A percentile compares a stretch with the other conserved stretches of the same genome.
These are phyloP conservation scores for Gracilariopsis chorda DNA, from an alignment of 23 red algal species.

Conservation along the genomic window DNA sequence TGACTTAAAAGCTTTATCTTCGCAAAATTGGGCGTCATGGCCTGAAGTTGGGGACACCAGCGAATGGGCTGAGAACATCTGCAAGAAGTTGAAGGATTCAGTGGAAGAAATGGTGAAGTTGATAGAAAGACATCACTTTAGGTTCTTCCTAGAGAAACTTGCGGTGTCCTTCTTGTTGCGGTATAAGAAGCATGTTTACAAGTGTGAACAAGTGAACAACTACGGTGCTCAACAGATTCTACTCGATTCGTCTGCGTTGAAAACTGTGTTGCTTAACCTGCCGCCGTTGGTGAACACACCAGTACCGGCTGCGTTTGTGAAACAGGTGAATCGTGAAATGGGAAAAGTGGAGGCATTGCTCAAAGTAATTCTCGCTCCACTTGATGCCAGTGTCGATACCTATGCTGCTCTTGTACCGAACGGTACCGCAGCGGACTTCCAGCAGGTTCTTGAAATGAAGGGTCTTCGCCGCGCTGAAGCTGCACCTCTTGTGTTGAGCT, in stretches of 20 bases:
- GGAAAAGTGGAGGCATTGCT: constrained; percentile 83
- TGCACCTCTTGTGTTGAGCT: constrained; percentile 64
- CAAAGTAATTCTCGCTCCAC: constrained; percentile 84
- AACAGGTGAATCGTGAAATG: constrained; percentile 80
- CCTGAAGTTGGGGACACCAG: constrained; percentile 87
- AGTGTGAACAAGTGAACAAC: constrained; percentile 56
- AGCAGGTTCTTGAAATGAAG: constrained; percentile 81
- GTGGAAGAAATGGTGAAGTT: constrained; percentile 9
- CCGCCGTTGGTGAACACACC: constrained; percentile 46
- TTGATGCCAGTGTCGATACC: constrained; percentile 68
- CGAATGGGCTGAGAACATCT: constrained; percentile 51
- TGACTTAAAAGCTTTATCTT: constrained; percentile 53
- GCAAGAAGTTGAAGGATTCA: constrained; percentile 31
- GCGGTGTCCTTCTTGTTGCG: constrained; percentile 57
- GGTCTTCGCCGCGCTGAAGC: constrained; percentile 66
- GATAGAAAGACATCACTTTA: constrained; percentile 74
- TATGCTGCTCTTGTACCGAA: constrained; percentile 79
- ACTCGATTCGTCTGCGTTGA: constrained; percentile 73
- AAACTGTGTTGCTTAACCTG: constrained; percentile 57
- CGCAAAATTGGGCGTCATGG: constrained; percentile 57
- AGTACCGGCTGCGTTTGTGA: constrained; percentile 56
- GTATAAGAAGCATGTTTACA: constrained; percentile 47
- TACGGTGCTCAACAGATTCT: constrained; percentile 88
- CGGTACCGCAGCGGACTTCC: constrained; percentile 69
- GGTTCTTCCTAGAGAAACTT: constrained; percentile 84